A percentile compares a stretch with the other conserved stretches of the same genome.
Conservation (phyloP, 768 basidiomycete species). For the Gyrodon lividus region DNA sequence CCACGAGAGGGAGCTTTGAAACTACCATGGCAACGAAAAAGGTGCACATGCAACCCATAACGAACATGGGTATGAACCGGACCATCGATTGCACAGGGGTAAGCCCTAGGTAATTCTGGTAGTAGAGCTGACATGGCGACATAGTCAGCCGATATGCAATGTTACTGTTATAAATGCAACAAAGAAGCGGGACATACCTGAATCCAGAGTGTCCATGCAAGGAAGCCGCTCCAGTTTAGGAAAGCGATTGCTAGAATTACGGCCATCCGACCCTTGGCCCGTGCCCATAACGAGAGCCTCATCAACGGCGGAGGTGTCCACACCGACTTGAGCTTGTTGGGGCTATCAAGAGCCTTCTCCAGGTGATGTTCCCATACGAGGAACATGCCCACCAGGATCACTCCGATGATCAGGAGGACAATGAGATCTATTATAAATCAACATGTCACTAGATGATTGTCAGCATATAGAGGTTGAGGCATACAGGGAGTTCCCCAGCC, state of each 20-base stretch:
- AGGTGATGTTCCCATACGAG: constrained; percentile 65
- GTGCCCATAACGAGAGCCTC: constrained; percentile 59
- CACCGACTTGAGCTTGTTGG: constrained; percentile 19
- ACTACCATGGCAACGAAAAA: constrained; percentile 61
- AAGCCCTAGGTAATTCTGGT: constrained; percentile 60
- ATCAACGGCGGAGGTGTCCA: constrained; percentile 61
- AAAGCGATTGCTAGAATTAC: constrained; percentile 65
- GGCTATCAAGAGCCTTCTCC: constrained; percentile 33
- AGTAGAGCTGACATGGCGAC: constrained; percentile 55
- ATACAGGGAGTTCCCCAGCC: constrained; percentile 62
- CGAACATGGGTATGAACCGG: constrained; percentile 68
- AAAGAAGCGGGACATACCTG: constrained; percentile 35
- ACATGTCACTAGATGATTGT: constrained; percentile 21
- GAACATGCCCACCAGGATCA: constrained; percentile 56
- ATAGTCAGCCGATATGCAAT: no score
- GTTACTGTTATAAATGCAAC: no score
- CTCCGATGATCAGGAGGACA: constrained; percentile 59
- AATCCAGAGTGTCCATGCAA: constrained; percentile 52
- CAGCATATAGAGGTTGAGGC: constrained; percentile 14
- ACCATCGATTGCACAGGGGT: constrained; percentile 61
- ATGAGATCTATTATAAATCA: constrained; percentile 57
- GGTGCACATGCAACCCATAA: constrained; percentile 65
- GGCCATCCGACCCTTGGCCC: constrained; percentile 61
- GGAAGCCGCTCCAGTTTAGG: constrained; percentile 59
- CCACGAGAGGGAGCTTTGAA: constrained; percentile 51